Evolutionary conservation across 2,329 filamentous ascomycete species (phyloP).

Genomic region (Tolypocladium pustulatum): DNA sequence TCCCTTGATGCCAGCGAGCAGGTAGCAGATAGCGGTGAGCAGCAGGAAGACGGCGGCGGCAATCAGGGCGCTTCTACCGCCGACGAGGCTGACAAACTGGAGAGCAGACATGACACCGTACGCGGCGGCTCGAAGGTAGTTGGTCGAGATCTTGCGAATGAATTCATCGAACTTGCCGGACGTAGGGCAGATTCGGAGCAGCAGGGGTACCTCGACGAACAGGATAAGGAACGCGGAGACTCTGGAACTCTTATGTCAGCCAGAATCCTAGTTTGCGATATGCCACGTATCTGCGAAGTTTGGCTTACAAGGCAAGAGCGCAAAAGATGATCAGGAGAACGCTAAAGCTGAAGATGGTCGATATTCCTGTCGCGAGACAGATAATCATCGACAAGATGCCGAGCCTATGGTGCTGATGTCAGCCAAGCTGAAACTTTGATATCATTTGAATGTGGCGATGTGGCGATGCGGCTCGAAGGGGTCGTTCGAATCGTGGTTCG

Average conservation of each 20-base stretch:
- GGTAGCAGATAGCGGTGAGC: constrained; percentile 71
- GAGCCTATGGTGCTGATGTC: constrained; percentile 35
- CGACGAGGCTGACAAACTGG: constrained; percentile 73
- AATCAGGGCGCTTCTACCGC: constrained; percentile 60
- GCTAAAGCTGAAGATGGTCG: constrained; percentile 51
- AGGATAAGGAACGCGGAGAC: constrained; percentile 63
- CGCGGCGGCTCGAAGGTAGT: constrained; percentile 89
- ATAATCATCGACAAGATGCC: constrained; percentile 62
- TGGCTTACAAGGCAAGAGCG: constrained; percentile 42
- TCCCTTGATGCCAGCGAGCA: constrained; percentile 66
- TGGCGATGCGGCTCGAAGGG: background rate
- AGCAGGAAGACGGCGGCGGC: constrained; percentile 75
- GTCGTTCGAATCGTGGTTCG: background rate
- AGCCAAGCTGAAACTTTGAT: background rate
- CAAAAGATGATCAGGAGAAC: constrained; percentile 39
- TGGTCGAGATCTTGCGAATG: constrained; percentile 87
- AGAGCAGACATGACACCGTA: constrained; percentile 72
- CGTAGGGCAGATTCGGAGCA: constrained; percentile 95
- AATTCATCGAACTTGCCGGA: constrained; percentile 78
- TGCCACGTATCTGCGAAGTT: background rate
- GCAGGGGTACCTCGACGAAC: constrained; percentile 84
- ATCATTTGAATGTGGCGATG: background rate
- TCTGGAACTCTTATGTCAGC: constrained; percentile 28
- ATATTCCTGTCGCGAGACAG: constrained; percentile 58
- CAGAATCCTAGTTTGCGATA: background rate